Conservation (phyloP, 768 basidiomycete genomes). For the Symmetrospora coprosmae region DNA sequence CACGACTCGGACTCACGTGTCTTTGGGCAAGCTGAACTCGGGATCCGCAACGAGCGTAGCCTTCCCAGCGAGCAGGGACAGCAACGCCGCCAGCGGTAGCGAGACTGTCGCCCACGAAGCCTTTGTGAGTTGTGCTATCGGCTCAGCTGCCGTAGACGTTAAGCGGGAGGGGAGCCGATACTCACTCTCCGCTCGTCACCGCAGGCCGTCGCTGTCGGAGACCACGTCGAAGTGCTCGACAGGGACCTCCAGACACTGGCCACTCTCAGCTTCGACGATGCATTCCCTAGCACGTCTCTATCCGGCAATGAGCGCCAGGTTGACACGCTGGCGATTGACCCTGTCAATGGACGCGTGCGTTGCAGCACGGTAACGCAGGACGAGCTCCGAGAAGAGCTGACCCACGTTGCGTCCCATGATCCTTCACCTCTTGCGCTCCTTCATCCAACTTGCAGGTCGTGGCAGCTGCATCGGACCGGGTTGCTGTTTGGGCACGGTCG, state of each 20-base stretch:
- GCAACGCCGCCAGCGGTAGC: not conserved
- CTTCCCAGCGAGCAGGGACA: no score
- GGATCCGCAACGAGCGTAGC: no score
- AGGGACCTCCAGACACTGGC: not conserved
- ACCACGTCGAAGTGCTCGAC: conserved; percentile 20
- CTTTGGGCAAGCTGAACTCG: not conserved
- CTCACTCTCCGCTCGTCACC: not conserved
- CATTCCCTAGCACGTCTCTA: conserved; percentile 18
- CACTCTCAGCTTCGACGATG: conserved; percentile 16
- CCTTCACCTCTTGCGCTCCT: not conserved
- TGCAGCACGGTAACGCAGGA: not conserved
- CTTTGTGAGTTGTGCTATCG: not conserved
- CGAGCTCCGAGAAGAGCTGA: not conserved
- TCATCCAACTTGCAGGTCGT: conserved; percentile 11
- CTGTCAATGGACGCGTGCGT: conserved; percentile 8
- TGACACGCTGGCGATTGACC: conserved; percentile 26
- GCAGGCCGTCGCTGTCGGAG: conserved; percentile 13
- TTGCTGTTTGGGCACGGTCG: conserved; percentile 22
- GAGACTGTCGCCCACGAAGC: not conserved
- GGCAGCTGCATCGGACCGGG: conserved; percentile 8
- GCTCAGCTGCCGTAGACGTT: no score
- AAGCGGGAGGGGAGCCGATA: not conserved
- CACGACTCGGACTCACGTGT: not conserved
- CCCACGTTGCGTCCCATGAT: no score
- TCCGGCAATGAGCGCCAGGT: not conserved